Evolutionary conservation across 805 yeast genomes (phyloP), one percentile per base, ranked within the genome.

Genomic region (Nadsonia fulvescens): DNA sequence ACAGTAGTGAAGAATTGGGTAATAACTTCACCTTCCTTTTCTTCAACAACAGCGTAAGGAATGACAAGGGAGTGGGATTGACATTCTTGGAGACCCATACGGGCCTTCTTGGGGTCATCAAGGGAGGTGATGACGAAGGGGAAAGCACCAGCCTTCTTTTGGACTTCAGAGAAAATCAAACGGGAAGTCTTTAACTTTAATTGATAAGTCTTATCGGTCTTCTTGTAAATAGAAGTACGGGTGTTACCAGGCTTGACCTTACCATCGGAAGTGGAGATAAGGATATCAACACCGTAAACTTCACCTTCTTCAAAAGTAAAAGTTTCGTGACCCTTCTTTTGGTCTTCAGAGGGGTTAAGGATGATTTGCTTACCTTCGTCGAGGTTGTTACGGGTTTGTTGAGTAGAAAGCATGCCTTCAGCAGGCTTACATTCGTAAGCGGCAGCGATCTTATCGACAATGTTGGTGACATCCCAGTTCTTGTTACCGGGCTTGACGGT

Each of bases 341-440:
- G 78, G 38, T 58, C 58, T 42, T 71, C 77, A 33, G 63, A 51
- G 39, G 86, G 86, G 56, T 75, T 76, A 38, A 76, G 54, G 44
- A 75, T 72, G 44, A 75, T 61, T 48, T 73, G 77, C 58, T 75
- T 72, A 40, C 72, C 67, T 31, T 83, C 86, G 39, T 71, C 72
- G 42, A 74, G 47, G 23, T 65, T 69, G 47, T 73, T 64, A 44
- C 70, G 61, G 41, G 58, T 62, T 53, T 70, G 78, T 55, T 70
- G 68, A 55, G 71, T 76, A 27, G 76, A 53, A 35, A 75, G 63
- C 83, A 74, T 75, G 38, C 77, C 74, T 54, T 75, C 81, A 20
- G 76, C 59, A 20, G 86, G 69, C 22, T 53, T 53, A 37, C 66
- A 62, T 25, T 58, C 75, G 47, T 50, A 73, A 24, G 56, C 65